phyloP scores from a whole-genome alignment of 2,329 filamentous ascomycete genomes.

The Acephala macrosclerotiorum region DNA sequence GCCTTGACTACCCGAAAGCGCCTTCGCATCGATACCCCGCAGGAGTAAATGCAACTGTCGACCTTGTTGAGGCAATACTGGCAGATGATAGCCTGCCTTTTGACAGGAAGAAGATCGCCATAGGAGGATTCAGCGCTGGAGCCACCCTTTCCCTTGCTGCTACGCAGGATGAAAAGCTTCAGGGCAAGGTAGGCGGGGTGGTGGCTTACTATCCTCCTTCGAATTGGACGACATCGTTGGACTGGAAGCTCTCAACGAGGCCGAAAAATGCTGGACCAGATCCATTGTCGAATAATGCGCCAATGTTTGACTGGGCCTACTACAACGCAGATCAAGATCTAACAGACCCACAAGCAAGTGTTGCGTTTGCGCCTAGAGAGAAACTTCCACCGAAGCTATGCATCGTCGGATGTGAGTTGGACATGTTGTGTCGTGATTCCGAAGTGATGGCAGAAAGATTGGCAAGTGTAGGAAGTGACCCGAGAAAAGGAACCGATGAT shows the following conservation, averaged over 20 bases:
- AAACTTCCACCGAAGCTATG: constrained; percentile 35
- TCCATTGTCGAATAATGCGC: constrained; percentile 14
- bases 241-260: constrained; percentile 29
- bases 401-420: constrained; percentile 38
- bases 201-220: constrained; percentile 51
- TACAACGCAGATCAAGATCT: constrained; percentile 34
- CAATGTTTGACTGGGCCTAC: constrained; percentile 35
- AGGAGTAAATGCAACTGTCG: constrained; percentile 53
- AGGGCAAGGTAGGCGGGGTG: constrained; percentile 44
- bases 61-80: constrained; percentile 52
- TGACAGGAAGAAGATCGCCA: constrained; percentile 50
- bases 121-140: constrained; percentile 60
- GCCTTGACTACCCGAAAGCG: constrained; percentile 58
- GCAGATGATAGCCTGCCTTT: constrained; percentile 53
- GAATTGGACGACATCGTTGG: constrained; percentile 45
- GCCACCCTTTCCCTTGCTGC: constrained; percentile 55
- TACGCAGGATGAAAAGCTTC: constrained; percentile 49
- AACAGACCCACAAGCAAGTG: constrained; percentile 35
- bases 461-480: constrained; percentile 26
- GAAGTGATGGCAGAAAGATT: constrained; percentile 34
- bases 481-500: constrained; percentile 23
- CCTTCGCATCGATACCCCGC: constrained; percentile 54
- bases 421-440: constrained; percentile 38
- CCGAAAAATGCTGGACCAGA: constrained; percentile 29
- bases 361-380: constrained; percentile 30